Evolutionary conservation across 352 stramenopile species (phyloP).

Genomic region (Pythium phragmitis): DNA sequence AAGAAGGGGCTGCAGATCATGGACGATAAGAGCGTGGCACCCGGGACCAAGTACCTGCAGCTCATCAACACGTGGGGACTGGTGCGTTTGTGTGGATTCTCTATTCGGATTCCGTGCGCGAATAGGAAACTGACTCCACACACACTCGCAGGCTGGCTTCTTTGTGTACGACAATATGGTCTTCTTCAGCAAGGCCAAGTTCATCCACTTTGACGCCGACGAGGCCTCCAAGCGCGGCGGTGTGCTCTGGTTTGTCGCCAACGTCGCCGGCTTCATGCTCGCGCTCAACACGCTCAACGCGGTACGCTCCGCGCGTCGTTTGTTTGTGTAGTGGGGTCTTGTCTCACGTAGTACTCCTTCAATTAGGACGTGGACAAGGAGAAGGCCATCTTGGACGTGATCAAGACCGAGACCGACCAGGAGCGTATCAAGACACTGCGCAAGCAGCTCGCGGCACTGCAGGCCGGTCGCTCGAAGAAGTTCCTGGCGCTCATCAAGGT

Average conservation of each 20-base stretch:
- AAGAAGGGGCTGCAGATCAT: constrained; percentile 65
- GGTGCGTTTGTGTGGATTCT: constrained; percentile 21
- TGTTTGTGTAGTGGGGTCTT: neutral
- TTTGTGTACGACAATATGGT: constrained; percentile 87
- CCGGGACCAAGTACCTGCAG: constrained; percentile 59
- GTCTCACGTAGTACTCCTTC: neutral
- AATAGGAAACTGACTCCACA: neutral
- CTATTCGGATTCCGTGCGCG: neutral
- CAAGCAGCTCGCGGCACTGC: constrained; percentile 58
- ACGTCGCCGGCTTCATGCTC: constrained; percentile 75
- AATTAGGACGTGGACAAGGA: constrained; percentile 73
- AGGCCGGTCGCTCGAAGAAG: constrained; percentile 73
- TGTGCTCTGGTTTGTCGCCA: constrained; percentile 83
- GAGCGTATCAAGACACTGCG: constrained; percentile 52
- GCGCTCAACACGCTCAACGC: constrained; percentile 71
- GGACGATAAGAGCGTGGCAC: constrained; percentile 52
- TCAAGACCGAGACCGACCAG: constrained; percentile 65
- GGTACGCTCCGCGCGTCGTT: constrained; percentile 15
- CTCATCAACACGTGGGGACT: constrained; percentile 82
- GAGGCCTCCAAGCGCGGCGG: constrained; percentile 65
- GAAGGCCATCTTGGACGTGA: constrained; percentile 69
- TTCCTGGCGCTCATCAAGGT: constrained; percentile 77
- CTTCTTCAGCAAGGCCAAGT: constrained; percentile 81
- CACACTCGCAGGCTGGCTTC: constrained; percentile 54
- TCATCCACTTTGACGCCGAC: constrained; percentile 64